Evolutionary conservation across 768 basidiomycete genomes (phyloP).

Genomic region (Tephrocybe sp.): DNA sequence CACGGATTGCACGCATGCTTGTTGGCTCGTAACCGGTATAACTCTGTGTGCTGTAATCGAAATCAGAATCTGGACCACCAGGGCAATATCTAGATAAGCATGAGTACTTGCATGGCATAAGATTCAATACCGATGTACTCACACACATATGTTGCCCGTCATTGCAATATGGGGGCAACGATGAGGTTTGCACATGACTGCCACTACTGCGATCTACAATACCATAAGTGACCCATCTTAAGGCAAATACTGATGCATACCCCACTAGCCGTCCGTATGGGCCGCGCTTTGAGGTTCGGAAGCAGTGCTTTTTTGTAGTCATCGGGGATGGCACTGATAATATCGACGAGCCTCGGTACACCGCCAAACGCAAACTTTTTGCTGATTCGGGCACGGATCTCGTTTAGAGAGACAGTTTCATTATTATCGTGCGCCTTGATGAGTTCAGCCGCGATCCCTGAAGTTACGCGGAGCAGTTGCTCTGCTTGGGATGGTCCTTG

Average conservation of each 20-base stretch:
- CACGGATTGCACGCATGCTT: conserved; percentile 98
- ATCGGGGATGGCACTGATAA: conserved; percentile 97
- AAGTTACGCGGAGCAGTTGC: conserved; percentile 84
- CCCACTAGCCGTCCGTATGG: conserved; percentile 95
- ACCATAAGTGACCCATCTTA: background rate
- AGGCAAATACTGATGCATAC: conserved; percentile 29
- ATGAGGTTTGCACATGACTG: conserved; percentile 99
- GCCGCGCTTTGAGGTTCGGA: conserved; percentile 88
- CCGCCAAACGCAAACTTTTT: conserved; percentile 88
- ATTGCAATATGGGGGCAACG: conserved; percentile 99
- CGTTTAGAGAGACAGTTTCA: conserved; percentile 81
- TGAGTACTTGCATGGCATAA: background rate
- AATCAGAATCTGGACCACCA: conserved; percentile 98
- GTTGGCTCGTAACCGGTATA: conserved; percentile 97
- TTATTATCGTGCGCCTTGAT: conserved; percentile 85
- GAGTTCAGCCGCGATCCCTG: conserved; percentile 92
- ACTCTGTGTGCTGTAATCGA: conserved; percentile 98
- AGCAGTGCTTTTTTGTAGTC: conserved; percentile 92
- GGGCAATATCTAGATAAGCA: conserved; percentile 78
- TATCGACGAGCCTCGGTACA: conserved; percentile 93
- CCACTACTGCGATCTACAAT: conserved; percentile 91
- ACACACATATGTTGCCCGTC: conserved; percentile 99
- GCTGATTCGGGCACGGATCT: conserved; percentile 82
- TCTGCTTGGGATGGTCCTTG: conserved; percentile 87
- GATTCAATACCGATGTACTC: conserved; percentile 26